Evolutionary conservation across 2,329 filamentous ascomycete species (phyloP), one percentile per base, ranked within the genome.

Genomic region (Penicillium sp.): DNA sequence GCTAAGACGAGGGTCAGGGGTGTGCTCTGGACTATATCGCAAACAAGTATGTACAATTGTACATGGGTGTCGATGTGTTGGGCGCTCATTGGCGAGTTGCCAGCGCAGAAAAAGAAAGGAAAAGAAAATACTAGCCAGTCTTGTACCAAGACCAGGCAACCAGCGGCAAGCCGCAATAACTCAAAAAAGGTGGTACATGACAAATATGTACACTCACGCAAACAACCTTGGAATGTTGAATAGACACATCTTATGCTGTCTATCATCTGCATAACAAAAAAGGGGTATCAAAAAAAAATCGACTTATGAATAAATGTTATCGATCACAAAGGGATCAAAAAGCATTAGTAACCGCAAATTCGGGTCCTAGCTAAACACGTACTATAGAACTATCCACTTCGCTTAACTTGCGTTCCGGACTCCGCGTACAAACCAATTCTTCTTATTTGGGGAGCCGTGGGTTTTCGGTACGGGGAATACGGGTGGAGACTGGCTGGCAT

Each of bases 41-140:
- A n/a, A n/a, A n/a, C n/a, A n/a, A n/a, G n/a, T n/a, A n/a, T n/a
- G n/a, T n/a, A n/a, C n/a, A n/a, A n/a, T n/a, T n/a, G 52, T 35
- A 33, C 26, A 45, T 18, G 20, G n/a, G 43, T 30, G 52, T 24
- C 33, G n/a, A 55, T 55, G 52, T 55, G 52, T 48, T 47, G 33
- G 14, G 24, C 23, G 33, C 26, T 55, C 20, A 55, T 55, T 55
- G 52, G 52, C 30, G 18, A 18, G 1, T 21, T 5, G 9, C 9
- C 30, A 42, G 49, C 9, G 16, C 18, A 5, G 14, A 45, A 18
- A 52, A 33, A 52, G 20, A n/a, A 43, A 23, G 18, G 18, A 20
- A 21, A 20, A 38, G 16, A 38, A 14, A 38, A 38, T 3, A 38
- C 14, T 38, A 16, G 4, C 14, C 9, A 38, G 33, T 11, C 8